Percentiles rank a stretch among this genome's conserved stretches.
Evolutionary conservation across 352 stramenopile species (phyloP).

Genomic region (Plasmopara viticola): DNA sequence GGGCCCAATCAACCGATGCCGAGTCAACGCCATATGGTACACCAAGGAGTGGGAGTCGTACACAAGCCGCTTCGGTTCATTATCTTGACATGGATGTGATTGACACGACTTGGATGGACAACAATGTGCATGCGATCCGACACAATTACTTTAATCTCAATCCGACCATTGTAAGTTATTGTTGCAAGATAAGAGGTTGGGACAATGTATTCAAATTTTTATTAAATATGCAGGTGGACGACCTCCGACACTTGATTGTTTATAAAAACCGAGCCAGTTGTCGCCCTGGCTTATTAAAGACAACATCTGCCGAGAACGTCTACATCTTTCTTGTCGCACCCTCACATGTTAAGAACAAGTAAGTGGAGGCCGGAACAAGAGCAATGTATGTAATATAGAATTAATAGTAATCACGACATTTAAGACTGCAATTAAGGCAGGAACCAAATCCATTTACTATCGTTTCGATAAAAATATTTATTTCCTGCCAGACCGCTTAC

Average conservation of each 20-base stretch:
- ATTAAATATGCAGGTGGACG: conserved; percentile 26
- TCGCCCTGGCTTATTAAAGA: conserved; percentile 51
- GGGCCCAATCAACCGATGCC: conserved; percentile 9
- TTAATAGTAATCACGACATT: too few species aligned
- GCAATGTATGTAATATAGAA: too few species aligned
- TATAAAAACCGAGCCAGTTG: conserved; percentile 42
- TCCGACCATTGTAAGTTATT: conserved; percentile 50
- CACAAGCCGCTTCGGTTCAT: conserved; percentile 20
- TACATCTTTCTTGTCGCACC: conserved; percentile 73
- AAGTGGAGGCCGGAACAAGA: neutral
- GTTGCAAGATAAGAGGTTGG: neutral
- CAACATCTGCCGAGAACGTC: conserved; percentile 53
- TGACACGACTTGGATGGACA: conserved; percentile 84
- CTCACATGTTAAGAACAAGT: conserved; percentile 64
- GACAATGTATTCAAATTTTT: neutral
- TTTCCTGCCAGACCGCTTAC: too few species aligned
- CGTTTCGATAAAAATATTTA: too few species aligned
- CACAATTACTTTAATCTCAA: conserved; percentile 88
- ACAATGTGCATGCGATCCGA: conserved; percentile 76
- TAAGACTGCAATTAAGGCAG: too few species aligned
- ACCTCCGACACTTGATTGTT: conserved; percentile 60
- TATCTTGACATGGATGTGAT: conserved; percentile 85
- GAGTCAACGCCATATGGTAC: conserved; percentile 24
- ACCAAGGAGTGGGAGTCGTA: conserved; percentile 7
- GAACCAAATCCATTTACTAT: too few species aligned